Evolutionary conservation across 208 protist species (phyloP), one percentile per base, ranked within the genome.

Genomic region (Trypanosoma melophagium): DNA sequence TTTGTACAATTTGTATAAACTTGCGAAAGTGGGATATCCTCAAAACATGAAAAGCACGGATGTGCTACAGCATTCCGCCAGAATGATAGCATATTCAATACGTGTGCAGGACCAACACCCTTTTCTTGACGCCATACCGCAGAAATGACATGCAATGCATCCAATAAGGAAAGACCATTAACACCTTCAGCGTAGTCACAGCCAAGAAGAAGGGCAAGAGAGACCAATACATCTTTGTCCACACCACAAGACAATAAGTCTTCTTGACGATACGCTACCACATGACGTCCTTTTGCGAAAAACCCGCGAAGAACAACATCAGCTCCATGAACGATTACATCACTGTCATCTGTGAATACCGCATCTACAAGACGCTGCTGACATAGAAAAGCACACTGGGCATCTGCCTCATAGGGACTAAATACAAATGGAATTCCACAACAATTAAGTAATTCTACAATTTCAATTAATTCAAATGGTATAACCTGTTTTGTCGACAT

Each of bases 331-430:
- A 99, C 88, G 38, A 98, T 87, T 10, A 96, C 89, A 80, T 99
- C 97, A 69, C 83, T 94, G 80, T 99, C 97, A 69, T 99, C 96
- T 4, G 96, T 98, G 63, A 98, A 96, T 24, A 98, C 89, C n/a
- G 93, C 97, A 72, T 98, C 90, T 14, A 97, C 90, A 21, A 98
- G 77, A 17, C 84, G 83, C 1, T 54, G 17, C 31, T 70, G 60
- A 44, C 81, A 84, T 28, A 98, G 69, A 73, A 87, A 89, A 35
- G 94, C 94, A 70, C 94, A 98, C 86, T 98, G 96, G n/a, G 94
- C 90, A 59, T 98, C 96, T 17, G 96, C 93, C 72, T 98, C 96
- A 35, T 64, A 59, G 17, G 96, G 96, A 54, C 89, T 94, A 16
- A 96, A 52, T 7, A 97, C 72, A 62, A 86, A 97, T 9, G 93